Evolutionary conservation across 345 rosid genomes (phyloP), one percentile per base, ranked within the genome.

Genomic region (Populus deltoides): DNA sequence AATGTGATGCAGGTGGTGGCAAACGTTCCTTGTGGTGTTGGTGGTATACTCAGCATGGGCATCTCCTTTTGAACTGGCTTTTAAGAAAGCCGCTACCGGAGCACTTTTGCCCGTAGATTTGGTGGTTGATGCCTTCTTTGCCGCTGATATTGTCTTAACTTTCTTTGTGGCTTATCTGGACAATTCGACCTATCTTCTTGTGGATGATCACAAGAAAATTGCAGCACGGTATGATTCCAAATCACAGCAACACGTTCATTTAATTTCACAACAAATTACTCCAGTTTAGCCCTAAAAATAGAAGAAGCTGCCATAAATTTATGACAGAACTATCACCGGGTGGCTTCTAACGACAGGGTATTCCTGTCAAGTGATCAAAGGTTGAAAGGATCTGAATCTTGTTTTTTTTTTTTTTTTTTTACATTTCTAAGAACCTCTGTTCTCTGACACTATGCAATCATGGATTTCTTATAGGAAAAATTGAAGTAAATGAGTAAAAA

Each of bases 31-130:
- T 33, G 97, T 93, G 78, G 78, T 79, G 24, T 78, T 96, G 75
- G 97, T 93, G 74, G 80, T 89, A 0, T 93, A 96, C 88, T 92
- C 97, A 0, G 93, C 97, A n/a, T 96, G 99, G 99, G 92, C 92
- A 63, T 89, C 98, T 22, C 85, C 88, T 1, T 96, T 96, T 41
- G 97, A 92, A 84, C 74, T 96, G 7, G 98, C 98, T 3, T 96
- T 96, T 80, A 85, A 43, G 51, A 89, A 49, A 83, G 89, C 89
- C 2, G 84, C 90, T 0, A 86, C 86, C 1, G 97, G 94, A 18
- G 73, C 81, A 18, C 87, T 96, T 8, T 3, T 85, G 81, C 59
- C 75, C 59, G 68, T 90, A 69, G 99, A 96, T 84, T 85, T 90
- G 83, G 85, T 82, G 22, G 97, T 93, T 27, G 99, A 96, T 82